Evolutionary conservation across 2,329 filamentous ascomycete genomes (phyloP).

Genomic region (Oidium heveae): DNA sequence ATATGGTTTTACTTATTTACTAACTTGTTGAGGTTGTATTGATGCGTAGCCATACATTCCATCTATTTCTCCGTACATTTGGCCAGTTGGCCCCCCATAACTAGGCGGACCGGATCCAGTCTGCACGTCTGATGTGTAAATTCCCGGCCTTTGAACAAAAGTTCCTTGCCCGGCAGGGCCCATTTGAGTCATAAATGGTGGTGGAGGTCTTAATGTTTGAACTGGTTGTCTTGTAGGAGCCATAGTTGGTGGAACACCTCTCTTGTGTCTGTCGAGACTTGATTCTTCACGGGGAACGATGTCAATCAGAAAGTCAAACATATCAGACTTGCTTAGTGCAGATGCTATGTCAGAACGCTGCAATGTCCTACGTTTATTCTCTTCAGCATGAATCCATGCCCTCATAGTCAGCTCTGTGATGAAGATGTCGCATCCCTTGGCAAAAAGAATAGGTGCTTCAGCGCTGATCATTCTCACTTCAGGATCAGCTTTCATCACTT

Average conservation of each 20-base stretch:
- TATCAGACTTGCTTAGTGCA: constrained; percentile 87
- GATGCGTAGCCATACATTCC: constrained; percentile 66
- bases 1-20: background rate
- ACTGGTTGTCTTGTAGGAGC: constrained; percentile 24
- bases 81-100: constrained; percentile 53
- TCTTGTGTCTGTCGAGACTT: constrained; percentile 49
- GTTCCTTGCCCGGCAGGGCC: constrained; percentile 37
- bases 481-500: constrained; percentile 98
- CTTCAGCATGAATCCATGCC: constrained; percentile 96
- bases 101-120: constrained; percentile 21
- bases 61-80: constrained; percentile 62
- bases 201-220: constrained; percentile 20
- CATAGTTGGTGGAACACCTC: constrained; percentile 25
- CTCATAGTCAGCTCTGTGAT: constrained; percentile 98
- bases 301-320: constrained; percentile 99
- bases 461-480: constrained; percentile 99
- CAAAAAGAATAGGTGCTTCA: constrained; percentile 90
- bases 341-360: constrained; percentile 93
- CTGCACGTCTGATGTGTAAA: constrained; percentile 64
- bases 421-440: constrained; percentile 97
- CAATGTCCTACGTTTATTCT: constrained; percentile 89
- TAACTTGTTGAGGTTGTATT: constrained; percentile 67
- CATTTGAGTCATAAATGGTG: constrained; percentile 28
- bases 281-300: constrained; percentile 94
- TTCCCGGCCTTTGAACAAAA: constrained; percentile 53